Conservation (phyloP, 2,329 filamentous ascomycete genomes). For the Fusarium scirpi region DNA sequence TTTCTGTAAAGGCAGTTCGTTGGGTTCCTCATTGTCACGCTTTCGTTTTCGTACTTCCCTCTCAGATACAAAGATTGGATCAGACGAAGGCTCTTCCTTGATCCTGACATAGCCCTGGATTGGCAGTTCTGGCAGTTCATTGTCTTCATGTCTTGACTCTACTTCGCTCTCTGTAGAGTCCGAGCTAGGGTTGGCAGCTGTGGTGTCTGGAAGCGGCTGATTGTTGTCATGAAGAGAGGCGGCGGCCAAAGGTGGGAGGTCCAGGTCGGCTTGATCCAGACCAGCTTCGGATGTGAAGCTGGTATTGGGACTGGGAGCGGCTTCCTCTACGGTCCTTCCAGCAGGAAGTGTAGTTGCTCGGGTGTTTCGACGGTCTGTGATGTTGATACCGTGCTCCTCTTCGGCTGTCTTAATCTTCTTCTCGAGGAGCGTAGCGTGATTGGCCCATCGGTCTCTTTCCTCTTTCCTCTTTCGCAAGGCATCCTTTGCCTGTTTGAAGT, state of each 20-base stretch:
- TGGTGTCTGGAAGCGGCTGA: slow-evolving; percentile 8
- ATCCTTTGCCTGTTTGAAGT: slow-evolving; percentile 57
- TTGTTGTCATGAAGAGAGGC: slow-evolving; percentile 31
- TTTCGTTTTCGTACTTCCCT: slow-evolving; percentile 63
- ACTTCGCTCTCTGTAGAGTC: slow-evolving; percentile 49
- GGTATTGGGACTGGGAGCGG: slow-evolving; percentile 28
- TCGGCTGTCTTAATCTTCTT: slow-evolving; percentile 59
- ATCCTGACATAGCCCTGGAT: slow-evolving; percentile 43
- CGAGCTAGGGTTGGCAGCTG: slow-evolving; percentile 31
- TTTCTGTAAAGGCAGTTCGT: slow-evolving; percentile 45
- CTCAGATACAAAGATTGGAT: slow-evolving; percentile 65
- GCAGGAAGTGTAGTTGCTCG: slow-evolving; percentile 23
- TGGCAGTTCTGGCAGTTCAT: slow-evolving; percentile 44
- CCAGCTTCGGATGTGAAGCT: slow-evolving; percentile 43
- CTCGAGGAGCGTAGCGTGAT: slow-evolving; percentile 58
- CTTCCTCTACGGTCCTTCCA: slow-evolving; percentile 15
- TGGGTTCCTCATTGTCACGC: slow-evolving; percentile 43
- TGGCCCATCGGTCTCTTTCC: slow-evolving; percentile 59
- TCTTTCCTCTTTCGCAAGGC: slow-evolving; percentile 56
- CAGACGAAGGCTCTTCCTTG: slow-evolving; percentile 67
- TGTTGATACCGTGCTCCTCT: slow-evolving; percentile 51
- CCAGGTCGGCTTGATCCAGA: slow-evolving; percentile 45
- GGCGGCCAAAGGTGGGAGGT: slow-evolving; percentile 45
- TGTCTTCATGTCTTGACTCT: slow-evolving; percentile 37
- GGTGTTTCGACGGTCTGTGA: slow-evolving; percentile 41